phyloP scores from a whole-genome alignment of 257 asterid genomes.

The Solanum megistacrolobum region DNA sequence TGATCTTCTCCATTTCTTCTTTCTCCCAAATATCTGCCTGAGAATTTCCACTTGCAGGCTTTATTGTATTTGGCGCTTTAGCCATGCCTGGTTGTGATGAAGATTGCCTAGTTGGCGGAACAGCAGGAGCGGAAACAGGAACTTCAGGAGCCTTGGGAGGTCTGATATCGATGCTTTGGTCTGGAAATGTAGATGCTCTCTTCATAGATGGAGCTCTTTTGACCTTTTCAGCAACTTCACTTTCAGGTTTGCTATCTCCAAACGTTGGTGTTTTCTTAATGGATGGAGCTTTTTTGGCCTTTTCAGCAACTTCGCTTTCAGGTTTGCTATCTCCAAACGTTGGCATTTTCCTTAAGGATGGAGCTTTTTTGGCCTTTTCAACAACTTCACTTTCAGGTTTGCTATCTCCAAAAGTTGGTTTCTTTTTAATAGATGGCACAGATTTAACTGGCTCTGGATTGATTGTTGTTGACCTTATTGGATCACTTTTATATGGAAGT shows the following conservation, averaged over 20 bases:
- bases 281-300: conserved; percentile 24
- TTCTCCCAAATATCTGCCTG: conserved; percentile 69
- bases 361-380: conserved; percentile 18
- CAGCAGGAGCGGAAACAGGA: conserved; percentile 9
- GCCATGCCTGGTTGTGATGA: conserved; percentile 17
- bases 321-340: conserved; percentile 38
- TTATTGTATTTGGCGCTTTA: conserved; percentile 14
- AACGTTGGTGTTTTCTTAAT: conserved; percentile 46
- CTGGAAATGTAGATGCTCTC: conserved; percentile 20
- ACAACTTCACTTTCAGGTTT: conserved; percentile 16
- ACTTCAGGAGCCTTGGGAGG: conserved; percentile 14
- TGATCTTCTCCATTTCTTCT: conserved; percentile 45
- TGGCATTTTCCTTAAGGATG: conserved; percentile 39
- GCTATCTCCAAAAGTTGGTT: conserved; percentile 37
- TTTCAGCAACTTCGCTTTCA: conserved; percentile 12
- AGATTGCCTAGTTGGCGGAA: conserved; percentile 7
- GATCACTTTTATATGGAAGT: conserved; percentile 19
- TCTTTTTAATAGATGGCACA: conserved; percentile 41
- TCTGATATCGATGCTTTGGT: conserved; percentile 12
- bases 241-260: conserved; percentile 27
- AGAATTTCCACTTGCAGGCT: conserved; percentile 24
- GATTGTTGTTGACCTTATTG: conserved; percentile 18
- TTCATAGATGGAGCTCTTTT: conserved; percentile 16
- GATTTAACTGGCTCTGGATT: conserved; percentile 17
- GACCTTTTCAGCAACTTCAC: conserved; percentile 11